Conservation (phyloP, 1,284 basidiomycete genomes). For the Crepidotus sp. region DNA sequence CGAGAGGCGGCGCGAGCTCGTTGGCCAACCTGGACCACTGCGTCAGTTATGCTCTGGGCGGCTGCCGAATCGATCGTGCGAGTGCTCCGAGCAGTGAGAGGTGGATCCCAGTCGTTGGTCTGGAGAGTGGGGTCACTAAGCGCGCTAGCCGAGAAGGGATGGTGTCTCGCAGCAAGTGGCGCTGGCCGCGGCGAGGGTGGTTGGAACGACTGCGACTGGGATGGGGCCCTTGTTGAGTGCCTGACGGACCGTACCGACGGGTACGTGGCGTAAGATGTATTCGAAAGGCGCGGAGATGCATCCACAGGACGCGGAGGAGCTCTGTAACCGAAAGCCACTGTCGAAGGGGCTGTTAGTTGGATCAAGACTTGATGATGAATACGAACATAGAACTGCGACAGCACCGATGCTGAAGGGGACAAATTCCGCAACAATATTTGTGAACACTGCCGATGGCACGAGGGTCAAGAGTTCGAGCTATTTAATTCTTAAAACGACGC, state of each 20-base stretch:
- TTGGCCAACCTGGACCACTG: constrained; percentile 17
- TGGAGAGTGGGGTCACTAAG: constrained; percentile 13
- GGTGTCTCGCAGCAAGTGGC: constrained; percentile 10
- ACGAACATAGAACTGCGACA: constrained; percentile 35
- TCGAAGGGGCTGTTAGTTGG: not conserved
- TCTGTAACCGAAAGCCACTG: constrained; percentile 21
- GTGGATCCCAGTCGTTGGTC: constrained; percentile 9
- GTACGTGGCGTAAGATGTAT: constrained; percentile 14
- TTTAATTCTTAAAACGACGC: not conserved
- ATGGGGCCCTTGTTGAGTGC: not conserved
- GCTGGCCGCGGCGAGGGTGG: constrained; percentile 4
- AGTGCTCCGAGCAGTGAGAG: constrained; percentile 16
- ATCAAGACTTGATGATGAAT: not conserved
- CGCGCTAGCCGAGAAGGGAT: constrained; percentile 16
- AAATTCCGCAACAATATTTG: constrained; percentile 35
- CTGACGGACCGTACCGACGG: constrained; percentile 12
- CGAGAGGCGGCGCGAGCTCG: constrained; percentile 13
- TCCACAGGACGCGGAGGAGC: not conserved
- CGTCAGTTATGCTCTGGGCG: constrained; percentile 18
- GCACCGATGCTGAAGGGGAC: constrained; percentile 42
- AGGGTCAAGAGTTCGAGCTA: constrained; percentile 38
- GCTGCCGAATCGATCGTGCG: constrained; percentile 17
- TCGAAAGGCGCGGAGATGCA: constrained; percentile 4
- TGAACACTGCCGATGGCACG: constrained; percentile 32
- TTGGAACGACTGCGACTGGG: constrained; percentile 12